Evolutionary conservation across 2,329 filamentous ascomycete genomes (phyloP), one percentile per base, ranked within the genome.

Genomic region (Hypoxylon sp.): DNA sequence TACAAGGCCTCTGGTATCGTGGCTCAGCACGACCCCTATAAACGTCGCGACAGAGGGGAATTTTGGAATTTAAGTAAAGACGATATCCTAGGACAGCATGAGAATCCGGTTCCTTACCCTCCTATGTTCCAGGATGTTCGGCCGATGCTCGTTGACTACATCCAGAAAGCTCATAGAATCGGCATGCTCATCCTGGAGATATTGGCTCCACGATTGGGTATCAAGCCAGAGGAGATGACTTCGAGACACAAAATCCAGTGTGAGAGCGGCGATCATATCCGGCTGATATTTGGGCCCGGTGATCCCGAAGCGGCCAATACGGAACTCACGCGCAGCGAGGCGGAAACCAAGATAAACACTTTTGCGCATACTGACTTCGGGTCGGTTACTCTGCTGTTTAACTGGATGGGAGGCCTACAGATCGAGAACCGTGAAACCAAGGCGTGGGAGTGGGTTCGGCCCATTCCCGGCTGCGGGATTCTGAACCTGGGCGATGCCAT

Each of bases 11-110:
- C 37, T 6, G 40, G n/a, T 20, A 42, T 42, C 40, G 40, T 42
- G n/a, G 40, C 40, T 20, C n/a, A 42, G 40, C 40, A 42, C 40
- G 40, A 42, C 40, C 40, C n/a, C n/a, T 42, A 20, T 10, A 42
- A 42, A 42, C 40, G 40, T 20, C 40, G n/a, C n/a, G 37, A 42
- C 5, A 17, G 37, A 42, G 37, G 37, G 37, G 14, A 42, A 42
- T 42, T 42, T 42, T 42, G 37, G 37, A 42, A 40, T 13, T 13
- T 40, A 40, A 40, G 35, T 13, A 40, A 40, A 13, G 35, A 40
- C 35, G 35, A 40, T 40, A 40, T 40, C 35, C 35, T 40, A n/a
- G 35, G 35, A 6, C 35, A 40, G 14, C 35, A 40, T 40, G 35
- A 40, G 35, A 40, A 42, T 6, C 37, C 14, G 37, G 37, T 42